phyloP scores from a whole-genome alignment of 2,329 filamentous ascomycete genomes.

The Elsinoe necatrix region DNA sequence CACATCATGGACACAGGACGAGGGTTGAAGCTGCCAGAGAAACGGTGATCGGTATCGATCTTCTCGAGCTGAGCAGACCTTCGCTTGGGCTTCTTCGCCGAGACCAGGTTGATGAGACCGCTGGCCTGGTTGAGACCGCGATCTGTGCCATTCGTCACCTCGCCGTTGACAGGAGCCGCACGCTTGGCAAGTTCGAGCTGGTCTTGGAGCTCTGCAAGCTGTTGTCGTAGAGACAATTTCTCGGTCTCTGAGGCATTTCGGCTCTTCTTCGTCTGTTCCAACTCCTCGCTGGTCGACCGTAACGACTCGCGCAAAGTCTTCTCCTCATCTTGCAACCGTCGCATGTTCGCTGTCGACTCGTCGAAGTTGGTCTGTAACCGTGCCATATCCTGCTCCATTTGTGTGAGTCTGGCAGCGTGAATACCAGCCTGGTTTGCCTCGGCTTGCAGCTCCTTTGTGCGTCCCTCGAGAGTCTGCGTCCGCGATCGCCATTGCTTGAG shows the following conservation, averaged over 20 bases:
- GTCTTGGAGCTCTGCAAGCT: slow-evolving; percentile 82
- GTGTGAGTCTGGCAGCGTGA: slow-evolving; percentile 77
- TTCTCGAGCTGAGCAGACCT: slow-evolving; percentile 83
- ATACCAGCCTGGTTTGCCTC: slow-evolving; percentile 98
- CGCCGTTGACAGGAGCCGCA: slow-evolving; percentile 61
- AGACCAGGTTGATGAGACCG: slow-evolving; percentile 91
- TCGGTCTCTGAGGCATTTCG: slow-evolving; percentile 74
- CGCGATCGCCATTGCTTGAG: slow-evolving; percentile 93
- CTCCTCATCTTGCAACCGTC: slow-evolving; percentile 91
- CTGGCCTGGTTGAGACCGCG: slow-evolving; percentile 47
- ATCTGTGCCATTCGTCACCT: slow-evolving; percentile 54
- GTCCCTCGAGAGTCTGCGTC: slow-evolving; percentile 79
- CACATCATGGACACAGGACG: slow-evolving; percentile 94
- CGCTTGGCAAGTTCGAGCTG: slow-evolving; percentile 82
- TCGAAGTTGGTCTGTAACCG: slow-evolving; percentile 82
- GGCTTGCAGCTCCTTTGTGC: slow-evolving; percentile 86
- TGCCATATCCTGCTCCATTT: slow-evolving; percentile 93
- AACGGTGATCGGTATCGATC: slow-evolving; percentile 69
- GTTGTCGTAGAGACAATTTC: slow-evolving; percentile 75
- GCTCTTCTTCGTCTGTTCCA: slow-evolving; percentile 68
- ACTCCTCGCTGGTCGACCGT: slow-evolving; percentile 66
- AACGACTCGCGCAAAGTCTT: slow-evolving; percentile 75
- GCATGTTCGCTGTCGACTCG: slow-evolving; percentile 82
- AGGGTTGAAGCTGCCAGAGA: slow-evolving; percentile 87
- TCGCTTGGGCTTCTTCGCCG: slow-evolving; percentile 93